These are phyloP conservation scores for Platanus orientalis DNA, from an alignment of 164 flowering plant genomes.

Conservation along the genomic window DNA sequence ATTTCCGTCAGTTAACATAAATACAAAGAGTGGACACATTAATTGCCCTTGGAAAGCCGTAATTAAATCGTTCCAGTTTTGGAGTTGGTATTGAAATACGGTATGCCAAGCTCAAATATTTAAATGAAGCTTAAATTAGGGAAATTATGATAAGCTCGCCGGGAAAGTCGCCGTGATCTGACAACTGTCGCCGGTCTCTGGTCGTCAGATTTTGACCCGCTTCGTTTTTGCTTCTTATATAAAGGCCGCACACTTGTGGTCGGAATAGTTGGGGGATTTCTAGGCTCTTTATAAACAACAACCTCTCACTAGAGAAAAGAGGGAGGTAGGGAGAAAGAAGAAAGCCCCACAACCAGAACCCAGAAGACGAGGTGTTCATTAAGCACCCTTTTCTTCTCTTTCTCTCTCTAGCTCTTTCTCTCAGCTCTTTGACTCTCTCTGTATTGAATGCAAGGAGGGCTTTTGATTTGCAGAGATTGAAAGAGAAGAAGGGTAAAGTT, in stretches of 20 bases:
- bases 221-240: background rate
- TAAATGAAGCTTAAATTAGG: no score
- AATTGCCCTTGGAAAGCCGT: no score
- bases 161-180: slow-evolving; percentile 3
- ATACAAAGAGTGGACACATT: no score
- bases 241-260: slow-evolving; percentile 7
- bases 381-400: background rate
- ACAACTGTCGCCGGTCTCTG: slow-evolving; percentile 1
- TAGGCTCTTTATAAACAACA: background rate
- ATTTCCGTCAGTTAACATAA: no score
- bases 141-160: no score
- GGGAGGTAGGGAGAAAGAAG: background rate
- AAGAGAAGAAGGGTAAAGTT: background rate
- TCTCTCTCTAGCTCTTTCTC: slow-evolving; percentile 4
- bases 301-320: background rate
- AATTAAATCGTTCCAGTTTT: no score
- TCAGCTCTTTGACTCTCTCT: background rate
- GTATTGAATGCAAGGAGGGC: no score
- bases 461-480: slow-evolving; percentile 1
- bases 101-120: no score
- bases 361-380: background rate
- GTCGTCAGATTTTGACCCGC: background rate
- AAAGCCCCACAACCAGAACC: background rate
- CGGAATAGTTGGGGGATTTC: slow-evolving; percentile 3
- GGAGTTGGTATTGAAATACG: no score